A percentile compares a stretch with the other conserved stretches of the same genome.
phyloP scores from a whole-genome alignment of 163 green algal species.

The Volvox carteri region DNA sequence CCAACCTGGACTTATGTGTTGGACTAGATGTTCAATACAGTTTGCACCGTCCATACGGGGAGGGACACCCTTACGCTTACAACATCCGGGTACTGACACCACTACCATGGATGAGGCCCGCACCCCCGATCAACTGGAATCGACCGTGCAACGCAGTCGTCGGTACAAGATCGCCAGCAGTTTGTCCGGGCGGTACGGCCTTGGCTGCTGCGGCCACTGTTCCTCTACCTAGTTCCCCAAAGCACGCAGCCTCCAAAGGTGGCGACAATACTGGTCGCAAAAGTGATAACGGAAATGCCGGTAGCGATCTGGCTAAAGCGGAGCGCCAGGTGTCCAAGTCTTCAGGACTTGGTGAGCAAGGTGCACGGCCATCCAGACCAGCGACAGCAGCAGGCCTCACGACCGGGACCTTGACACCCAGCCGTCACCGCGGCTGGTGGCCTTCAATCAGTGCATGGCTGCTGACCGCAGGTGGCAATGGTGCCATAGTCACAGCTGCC shows the following conservation, averaged over 20 bases:
- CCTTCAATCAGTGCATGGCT: not conserved
- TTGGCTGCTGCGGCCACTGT: not conserved
- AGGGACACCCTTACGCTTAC: not conserved
- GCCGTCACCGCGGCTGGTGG: constrained; percentile 33
- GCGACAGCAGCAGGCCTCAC: too few relatives aligned
- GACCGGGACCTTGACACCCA: too few relatives aligned
- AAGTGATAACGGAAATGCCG: not conserved
- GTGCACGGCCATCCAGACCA: too few relatives aligned
- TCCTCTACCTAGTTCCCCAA: not conserved
- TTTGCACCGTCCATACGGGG: not conserved
- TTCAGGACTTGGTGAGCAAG: too few relatives aligned
- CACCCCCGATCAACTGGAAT: not conserved
- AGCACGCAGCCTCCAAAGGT: not conserved
- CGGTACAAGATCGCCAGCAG: not conserved
- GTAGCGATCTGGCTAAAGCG: too few relatives aligned
- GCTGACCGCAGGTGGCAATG: not conserved
- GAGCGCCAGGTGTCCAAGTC: too few relatives aligned
- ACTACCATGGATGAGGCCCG: not conserved
- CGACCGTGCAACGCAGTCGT: not conserved
- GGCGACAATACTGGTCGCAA: not conserved
- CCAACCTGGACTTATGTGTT: not conserved
- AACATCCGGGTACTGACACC: constrained; percentile 19
- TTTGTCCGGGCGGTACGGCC: not conserved
- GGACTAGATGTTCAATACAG: constrained; percentile 29
- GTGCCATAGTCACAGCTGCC: too few relatives aligned